Evolutionary conservation across 1,284 basidiomycete species (phyloP), one percentile per base, ranked within the genome.

Genomic region (Pascua sp.): DNA sequence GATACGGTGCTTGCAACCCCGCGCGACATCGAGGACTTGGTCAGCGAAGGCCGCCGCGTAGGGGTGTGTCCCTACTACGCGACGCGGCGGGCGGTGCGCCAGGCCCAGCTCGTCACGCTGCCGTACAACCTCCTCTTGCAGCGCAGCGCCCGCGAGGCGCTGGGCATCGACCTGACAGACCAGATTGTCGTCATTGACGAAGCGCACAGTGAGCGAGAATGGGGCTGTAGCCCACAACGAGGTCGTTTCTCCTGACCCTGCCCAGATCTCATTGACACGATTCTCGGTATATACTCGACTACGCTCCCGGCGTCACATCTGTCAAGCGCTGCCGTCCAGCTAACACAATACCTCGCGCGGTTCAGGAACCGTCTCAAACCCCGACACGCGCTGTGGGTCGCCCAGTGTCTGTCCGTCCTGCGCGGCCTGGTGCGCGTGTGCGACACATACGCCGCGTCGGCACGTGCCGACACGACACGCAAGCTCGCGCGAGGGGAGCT

Each of bases 51-150:
- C 76, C 70, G 80, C 78, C 70, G 78, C 45, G 78, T 83, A 5
- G 81, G 86, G 49, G 86, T 85, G 2, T 98, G 96, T 71, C 92
- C 94, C 0, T 98, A 98, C 77, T 98, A 96, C 76, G 91, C 89
- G 4, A 89, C 91, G 5, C 81, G 95, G 47, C 81, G 84, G 52
- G 91, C 91, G 10, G 90, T 97, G 51, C 85, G 87, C 50, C 88
- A 93, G 72, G 91, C 95, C 37, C 89, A 98, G 80, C 80, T 98
- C 1, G 86, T 98, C 11, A 88, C 90, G 0, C 80, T 98, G 4
- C 96, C 95, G 0, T 98, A 98, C 75, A 97, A 96, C 71, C 84
- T 98, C 11, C 81, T 98, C 0, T 79, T 98, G 9, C 90, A 92
- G 62, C 88, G 85, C 64, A 83, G 84, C 3, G 89, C 94, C 0